Evolutionary conservation across 83 land plant species (phyloP), one percentile per base, ranked within the genome.

Genomic region (Picea mariana): DNA sequence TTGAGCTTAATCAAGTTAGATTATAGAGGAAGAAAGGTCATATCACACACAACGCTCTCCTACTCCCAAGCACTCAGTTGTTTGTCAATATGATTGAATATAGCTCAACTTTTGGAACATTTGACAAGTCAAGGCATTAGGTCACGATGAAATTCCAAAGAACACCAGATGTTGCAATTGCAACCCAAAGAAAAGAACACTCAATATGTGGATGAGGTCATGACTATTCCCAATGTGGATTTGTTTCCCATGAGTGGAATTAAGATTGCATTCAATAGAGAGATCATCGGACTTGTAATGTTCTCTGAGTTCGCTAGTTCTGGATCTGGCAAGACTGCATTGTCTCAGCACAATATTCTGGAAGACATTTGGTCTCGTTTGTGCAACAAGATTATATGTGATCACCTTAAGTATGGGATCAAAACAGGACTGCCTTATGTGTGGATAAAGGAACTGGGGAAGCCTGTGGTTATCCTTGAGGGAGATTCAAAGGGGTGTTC

Each of bases 361-460:
- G 97, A 94, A 65, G 95, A 94, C 82, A 86, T 96, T 24, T 94
- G 99, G 99, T 81, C 84, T 63, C 97, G 99, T 3, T 71, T 94
- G 67, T 96, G 97, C 49, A 82, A 89, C 84, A 42, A 96, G 87
- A 81, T 86, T 52, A 84, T 93, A n/a, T 90, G 93, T 55, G 98
- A 95, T 79, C 91, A 91, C 65, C 81, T 91, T 15, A 81, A 85
- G 26, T 82, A 80, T 66, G 99, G 99, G 0, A 88, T 93, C 64
- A 96, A 96, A 75, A 90, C 86, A 67, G 99, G 97, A 9, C 75
- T 93, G 78, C 99, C 99, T 0, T 96, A 96, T 81, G 93, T 96
- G 13, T 90, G 90, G 91, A 84, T 91, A 47, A 87, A 68, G 12
- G 87, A 84, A 49, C 3, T 59, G 24, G 86, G 86, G 6, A 63